Evolutionary conservation across 2,329 filamentous ascomycete species (phyloP), one percentile per base, ranked within the genome.

Genomic region (Diaporthe citri): DNA sequence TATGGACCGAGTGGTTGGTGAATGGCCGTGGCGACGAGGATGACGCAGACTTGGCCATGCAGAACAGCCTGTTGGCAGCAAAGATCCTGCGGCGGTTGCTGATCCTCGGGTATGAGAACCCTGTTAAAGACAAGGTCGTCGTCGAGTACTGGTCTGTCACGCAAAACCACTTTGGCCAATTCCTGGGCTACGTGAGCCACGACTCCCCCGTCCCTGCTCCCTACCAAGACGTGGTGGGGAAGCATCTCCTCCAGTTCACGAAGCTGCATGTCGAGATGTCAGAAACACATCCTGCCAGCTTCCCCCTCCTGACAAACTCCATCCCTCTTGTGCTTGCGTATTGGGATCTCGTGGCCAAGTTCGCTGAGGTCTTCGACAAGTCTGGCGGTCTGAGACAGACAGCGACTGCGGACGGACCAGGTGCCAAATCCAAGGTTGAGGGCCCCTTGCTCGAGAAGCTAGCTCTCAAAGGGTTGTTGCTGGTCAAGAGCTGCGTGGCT

Each of bases 241-340:
- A 95, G 81, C 96, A 98, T 81, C 87, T 98, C 2, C 85, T 98
- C 56, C 96, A 98, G 81, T 93, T 98, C 67, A 93, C 96, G 4
- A 99, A 98, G 83, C 87, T 99, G 4, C 97, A 98, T 82, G 88
- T 97, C 52, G 93, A 95, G 73, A 96, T 98, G 93, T 92, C 95
- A 1, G 91, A 91, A 67, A 86, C 88, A 7, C 95, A 98, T 82
- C 92, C 96, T 1, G 92, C 94, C 4, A 94, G 95, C 72, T 98
- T 98, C 83, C 92, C 93, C 0, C 87, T 95, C 17, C 88, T 99
- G 9, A 95, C 95, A 2, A 93, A 94, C 79, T 95, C 95, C 2
- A 86, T 97, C 22, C 88, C 92, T 22, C 90, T 98, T 34, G 92
- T 94, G 2, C 91, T 91, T 78, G 92, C 93, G 22, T 98, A 98